These are phyloP conservation scores for Psilocybe subaeruginosa DNA, from an alignment of 768 basidiomycete genomes.

Conservation along the genomic window DNA sequence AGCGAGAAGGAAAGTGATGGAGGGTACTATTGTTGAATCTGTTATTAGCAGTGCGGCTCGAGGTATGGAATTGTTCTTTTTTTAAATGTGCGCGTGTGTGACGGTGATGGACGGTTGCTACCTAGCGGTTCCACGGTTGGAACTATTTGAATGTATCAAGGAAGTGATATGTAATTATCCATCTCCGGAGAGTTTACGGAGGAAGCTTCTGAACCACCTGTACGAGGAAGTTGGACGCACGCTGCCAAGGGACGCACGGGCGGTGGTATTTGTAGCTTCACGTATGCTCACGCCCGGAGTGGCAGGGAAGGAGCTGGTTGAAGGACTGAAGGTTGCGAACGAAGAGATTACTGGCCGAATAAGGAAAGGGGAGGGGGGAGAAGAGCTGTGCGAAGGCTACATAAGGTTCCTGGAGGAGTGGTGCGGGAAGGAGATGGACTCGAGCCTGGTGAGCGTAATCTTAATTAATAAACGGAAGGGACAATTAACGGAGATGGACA, in stretches of 20 bases:
- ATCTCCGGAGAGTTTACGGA: slow-evolving; percentile 34
- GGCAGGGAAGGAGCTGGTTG: slow-evolving; percentile 38
- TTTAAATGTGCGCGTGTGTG: slow-evolving; percentile 2
- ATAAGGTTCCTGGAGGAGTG: slow-evolving; percentile 59
- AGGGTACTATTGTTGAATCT: slow-evolving; percentile 78
- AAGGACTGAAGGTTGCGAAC: slow-evolving; percentile 39
- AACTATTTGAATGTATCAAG: slow-evolving; percentile 44
- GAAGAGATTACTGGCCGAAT: slow-evolving; percentile 37
- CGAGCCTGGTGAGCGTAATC: slow-evolving; percentile 47
- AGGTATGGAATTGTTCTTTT: slow-evolving; percentile 44
- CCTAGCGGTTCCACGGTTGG: slow-evolving; percentile 43
- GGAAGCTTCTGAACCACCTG: slow-evolving; percentile 40
- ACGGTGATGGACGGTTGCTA: slow-evolving; percentile 18
- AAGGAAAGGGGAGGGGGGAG: slow-evolving; percentile 19
- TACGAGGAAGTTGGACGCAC: slow-evolving; percentile 34
- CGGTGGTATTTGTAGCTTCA: slow-evolving; percentile 37
- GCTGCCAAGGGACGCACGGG: slow-evolving; percentile 37
- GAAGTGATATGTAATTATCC: slow-evolving; percentile 41
- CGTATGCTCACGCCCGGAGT: slow-evolving; percentile 33
- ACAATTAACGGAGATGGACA: slow-evolving; percentile 25
- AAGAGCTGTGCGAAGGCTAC: slow-evolving; percentile 39
- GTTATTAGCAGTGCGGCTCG: slow-evolving; percentile 76
- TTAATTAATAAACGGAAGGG: slow-evolving; percentile 41
- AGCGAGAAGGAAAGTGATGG: slow-evolving; percentile 69
- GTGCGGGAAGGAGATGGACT: slow-evolving; percentile 46